These are phyloP conservation scores for Mycena indigotica DNA, from an alignment of 768 basidiomycete species.

Conservation along the genomic window DNA sequence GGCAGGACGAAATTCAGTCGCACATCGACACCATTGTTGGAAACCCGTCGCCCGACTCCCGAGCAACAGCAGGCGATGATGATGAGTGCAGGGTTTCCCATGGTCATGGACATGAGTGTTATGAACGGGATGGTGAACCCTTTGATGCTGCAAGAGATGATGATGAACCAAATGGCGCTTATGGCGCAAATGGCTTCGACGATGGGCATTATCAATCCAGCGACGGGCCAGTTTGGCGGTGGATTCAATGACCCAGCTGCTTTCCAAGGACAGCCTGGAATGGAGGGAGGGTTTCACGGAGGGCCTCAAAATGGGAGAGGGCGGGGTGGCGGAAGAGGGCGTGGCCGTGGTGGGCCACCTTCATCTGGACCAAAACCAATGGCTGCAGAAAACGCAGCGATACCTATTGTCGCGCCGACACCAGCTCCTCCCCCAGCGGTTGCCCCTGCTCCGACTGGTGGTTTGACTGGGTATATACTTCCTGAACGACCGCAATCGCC, in stretches of 20 bases:
- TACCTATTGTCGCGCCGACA: constrained; percentile 34
- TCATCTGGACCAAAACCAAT: constrained; percentile 35
- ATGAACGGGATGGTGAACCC: constrained; percentile 66
- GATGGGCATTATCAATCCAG: constrained; percentile 75
- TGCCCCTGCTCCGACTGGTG: constrained; percentile 26
- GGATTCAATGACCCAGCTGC: constrained; percentile 45
- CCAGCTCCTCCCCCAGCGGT: constrained; percentile 28
- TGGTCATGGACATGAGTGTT: constrained; percentile 64
- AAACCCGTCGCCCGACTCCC: constrained; percentile 47
- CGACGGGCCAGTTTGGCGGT: constrained; percentile 54
- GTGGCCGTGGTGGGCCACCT: constrained; percentile 46
- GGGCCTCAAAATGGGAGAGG: constrained; percentile 38
- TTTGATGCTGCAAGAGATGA: constrained; percentile 81
- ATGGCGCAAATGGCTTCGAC: constrained; percentile 91
- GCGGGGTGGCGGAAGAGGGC: constrained; percentile 50
- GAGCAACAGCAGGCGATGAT: constrained; percentile 56
- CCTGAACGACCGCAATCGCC: constrained; percentile 86
- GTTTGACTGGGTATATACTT: constrained; percentile 52
- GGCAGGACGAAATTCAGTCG: constrained; percentile 72
- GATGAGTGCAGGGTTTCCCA: constrained; percentile 49
- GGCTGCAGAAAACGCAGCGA: constrained; percentile 25
- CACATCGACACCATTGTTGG: constrained; percentile 78
- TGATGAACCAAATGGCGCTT: constrained; percentile 90
- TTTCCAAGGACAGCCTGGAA: constrained; percentile 36
- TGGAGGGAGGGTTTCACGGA: constrained; percentile 16